Percentiles rank a stretch among this genome's conserved stretches.
Conservation (phyloP, 2,329 filamentous ascomycete species). For the Clarireedia sp. region DNA sequence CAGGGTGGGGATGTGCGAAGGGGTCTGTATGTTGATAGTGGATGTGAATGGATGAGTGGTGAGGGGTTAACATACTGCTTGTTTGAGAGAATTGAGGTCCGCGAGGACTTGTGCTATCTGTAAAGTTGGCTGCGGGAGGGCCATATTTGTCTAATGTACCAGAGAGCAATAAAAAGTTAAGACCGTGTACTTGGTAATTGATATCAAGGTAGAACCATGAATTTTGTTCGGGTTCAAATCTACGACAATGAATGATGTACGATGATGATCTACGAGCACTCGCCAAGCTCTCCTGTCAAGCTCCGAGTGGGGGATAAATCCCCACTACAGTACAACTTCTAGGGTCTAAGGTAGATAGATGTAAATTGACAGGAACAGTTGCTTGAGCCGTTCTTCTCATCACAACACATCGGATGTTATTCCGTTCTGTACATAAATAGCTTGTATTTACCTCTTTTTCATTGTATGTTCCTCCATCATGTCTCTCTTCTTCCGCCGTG, state of each 20-base stretch:
- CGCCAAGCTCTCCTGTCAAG: no score
- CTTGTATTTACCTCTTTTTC: not conserved
- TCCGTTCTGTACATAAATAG: not conserved
- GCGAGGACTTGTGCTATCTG: constrained; percentile 8
- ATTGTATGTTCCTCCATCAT: constrained; percentile 13
- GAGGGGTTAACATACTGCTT: constrained; percentile 4
- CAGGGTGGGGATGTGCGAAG: not conserved
- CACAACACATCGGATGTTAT: not conserved
- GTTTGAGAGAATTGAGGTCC: constrained; percentile 8
- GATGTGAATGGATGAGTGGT: not conserved
- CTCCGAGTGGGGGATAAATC: no score
- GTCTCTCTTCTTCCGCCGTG: constrained; percentile 27
- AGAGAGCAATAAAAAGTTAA: no score
- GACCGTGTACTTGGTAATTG: no score
- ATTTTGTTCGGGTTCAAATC: no score
- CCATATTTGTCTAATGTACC: not conserved
- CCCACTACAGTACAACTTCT: no score
- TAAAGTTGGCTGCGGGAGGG: not conserved
- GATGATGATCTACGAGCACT: no score
- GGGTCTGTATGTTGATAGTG: not conserved
- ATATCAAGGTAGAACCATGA: no score
- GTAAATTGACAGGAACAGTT: no score
- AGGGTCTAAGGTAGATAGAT: no score
- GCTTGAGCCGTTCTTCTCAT: no score
- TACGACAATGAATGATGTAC: no score